These are phyloP conservation scores for Penicillium atrosanguineum DNA, from an alignment of 495 filamentous ascomycete species.

Conservation along the genomic window DNA sequence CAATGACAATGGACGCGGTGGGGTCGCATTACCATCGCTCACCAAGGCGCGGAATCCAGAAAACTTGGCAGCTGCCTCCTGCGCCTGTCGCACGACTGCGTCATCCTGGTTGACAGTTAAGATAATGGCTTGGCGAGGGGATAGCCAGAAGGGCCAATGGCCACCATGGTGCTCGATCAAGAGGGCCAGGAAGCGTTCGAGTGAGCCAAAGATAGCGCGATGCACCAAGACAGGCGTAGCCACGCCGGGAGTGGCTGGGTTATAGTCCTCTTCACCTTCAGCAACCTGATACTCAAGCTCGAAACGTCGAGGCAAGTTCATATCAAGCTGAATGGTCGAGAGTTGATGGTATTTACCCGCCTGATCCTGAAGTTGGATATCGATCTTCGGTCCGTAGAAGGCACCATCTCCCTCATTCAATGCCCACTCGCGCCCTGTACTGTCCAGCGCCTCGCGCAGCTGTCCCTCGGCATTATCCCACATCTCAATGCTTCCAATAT, in stretches of 20 bases:
- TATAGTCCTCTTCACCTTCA: constrained; percentile 59
- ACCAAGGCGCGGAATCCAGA: constrained; percentile 34
- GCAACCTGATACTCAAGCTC: constrained; percentile 64
- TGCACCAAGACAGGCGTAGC: constrained; percentile 84
- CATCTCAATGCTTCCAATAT: constrained; percentile 73
- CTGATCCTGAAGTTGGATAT: constrained; percentile 78
- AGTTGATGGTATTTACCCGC: constrained; percentile 90
- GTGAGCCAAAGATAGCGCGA: constrained; percentile 80
- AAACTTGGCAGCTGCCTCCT: constrained; percentile 39
- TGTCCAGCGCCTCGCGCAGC: constrained; percentile 65
- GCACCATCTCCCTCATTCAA: constrained; percentile 82
- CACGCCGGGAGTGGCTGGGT: constrained; percentile 62
- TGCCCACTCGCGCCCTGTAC: constrained; percentile 63
- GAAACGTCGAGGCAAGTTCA: constrained; percentile 87
- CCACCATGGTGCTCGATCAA: constrained; percentile 83
- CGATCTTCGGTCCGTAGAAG: constrained; percentile 95
- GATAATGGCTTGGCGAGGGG: constrained; percentile 76
- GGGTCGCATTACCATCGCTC: constrained; percentile 9
- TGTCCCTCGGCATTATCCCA: constrained; percentile 81
- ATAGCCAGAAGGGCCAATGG: constrained; percentile 89
- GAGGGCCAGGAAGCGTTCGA: constrained; percentile 84
- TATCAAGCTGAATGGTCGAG: constrained; percentile 90
- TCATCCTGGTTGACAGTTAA: constrained; percentile 69
- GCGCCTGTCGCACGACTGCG: constrained; percentile 56
- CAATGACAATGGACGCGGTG: constrained; percentile 35